These are phyloP conservation scores for Nevesoporus exiguus DNA, from an alignment of 768 basidiomycete species.

Conservation along the genomic window DNA sequence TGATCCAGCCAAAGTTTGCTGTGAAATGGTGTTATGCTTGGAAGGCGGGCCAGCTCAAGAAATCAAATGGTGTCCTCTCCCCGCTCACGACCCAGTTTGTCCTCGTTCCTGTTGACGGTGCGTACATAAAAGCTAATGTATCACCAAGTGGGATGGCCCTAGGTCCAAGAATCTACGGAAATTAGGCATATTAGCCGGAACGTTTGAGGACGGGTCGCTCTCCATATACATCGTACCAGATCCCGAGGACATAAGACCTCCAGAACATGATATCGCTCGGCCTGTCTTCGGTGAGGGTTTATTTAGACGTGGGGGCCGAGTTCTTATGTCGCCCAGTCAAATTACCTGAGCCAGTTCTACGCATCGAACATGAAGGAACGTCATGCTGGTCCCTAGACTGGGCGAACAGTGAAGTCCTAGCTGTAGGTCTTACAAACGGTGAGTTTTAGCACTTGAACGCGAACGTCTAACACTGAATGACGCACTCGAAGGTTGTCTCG, in stretches of 20 bases:
- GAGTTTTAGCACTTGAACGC: neutral
- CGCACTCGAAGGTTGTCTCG: constrained; percentile 45
- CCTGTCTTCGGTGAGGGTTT: constrained; percentile 51
- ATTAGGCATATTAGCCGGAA: constrained; percentile 79
- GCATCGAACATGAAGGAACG: constrained; percentile 72
- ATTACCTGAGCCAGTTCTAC: constrained; percentile 60
- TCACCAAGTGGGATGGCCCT: constrained; percentile 18
- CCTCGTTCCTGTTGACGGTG: neutral
- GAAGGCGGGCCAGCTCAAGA: constrained; percentile 79
- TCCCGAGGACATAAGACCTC: constrained; percentile 49
- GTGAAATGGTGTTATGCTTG: constrained; percentile 83
- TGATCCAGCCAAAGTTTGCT: constrained; percentile 44
- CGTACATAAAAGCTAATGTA: neutral
- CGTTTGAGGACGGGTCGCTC: constrained; percentile 85
- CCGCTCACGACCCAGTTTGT: constrained; percentile 62
- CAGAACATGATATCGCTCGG: constrained; percentile 23
- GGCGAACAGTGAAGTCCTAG: constrained; percentile 81
- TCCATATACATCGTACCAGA: constrained; percentile 78
- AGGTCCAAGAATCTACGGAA: constrained; percentile 42
- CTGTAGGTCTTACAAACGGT: constrained; percentile 87
- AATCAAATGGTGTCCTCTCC: constrained; percentile 91
- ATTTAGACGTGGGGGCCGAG: neutral
- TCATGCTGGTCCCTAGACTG: constrained; percentile 83
- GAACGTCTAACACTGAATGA: neutral
- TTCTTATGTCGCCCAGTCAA: constrained; percentile 40